Evolutionary conservation across 768 basidiomycete species (phyloP), one percentile per base, ranked within the genome.

Genomic region (Epithele typhae): DNA sequence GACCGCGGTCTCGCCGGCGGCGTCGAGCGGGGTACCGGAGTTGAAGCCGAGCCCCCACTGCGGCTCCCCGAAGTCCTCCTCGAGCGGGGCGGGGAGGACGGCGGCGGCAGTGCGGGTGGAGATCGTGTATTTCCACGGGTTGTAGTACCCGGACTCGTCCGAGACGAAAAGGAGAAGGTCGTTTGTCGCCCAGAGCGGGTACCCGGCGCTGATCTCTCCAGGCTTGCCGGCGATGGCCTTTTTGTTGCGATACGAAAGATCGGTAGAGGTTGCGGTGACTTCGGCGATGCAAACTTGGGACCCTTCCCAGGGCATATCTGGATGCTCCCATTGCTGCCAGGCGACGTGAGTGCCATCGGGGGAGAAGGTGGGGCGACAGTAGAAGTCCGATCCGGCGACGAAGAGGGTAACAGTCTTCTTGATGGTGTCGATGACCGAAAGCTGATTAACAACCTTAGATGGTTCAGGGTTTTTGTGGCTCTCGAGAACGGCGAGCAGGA

Each of bases 261-360:
- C 40, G 8, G 12, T 21, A 11, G 40, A 50, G 27, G 63, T 40
- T n/a, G 68, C 40, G 4, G 46, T 34, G 25, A 82, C 66, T n/a
- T 76, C 66, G 0, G 76, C 84, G 25, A 81, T 56, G 58, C 73
- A 68, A 48, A 87, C 68, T 54, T 76, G 65, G 1, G 74, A 68
- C 3, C 80, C 82, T 55, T 84, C 78, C 84, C 84, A 90, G 12
- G 86, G 78, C 81, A 83, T 81, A 49, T 81, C 73, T 0, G 82
- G 82, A 41, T 83, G 83, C 51, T 63, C 72, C 87, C 85, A 87
- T 50, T 82, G 72, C 34, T 78, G 67, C 80, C 81, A 90, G 1
- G 72, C 74, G 15, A 88, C 54, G 43, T 67, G 70, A 27, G 61
- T 67, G 1, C 84, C 86, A 50, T 81, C 74, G 0, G 79, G 75